Evolutionary conservation across 257 asterid species (phyloP), one percentile per base, ranked within the genome.

Genomic region (Cordia subcordata): DNA sequence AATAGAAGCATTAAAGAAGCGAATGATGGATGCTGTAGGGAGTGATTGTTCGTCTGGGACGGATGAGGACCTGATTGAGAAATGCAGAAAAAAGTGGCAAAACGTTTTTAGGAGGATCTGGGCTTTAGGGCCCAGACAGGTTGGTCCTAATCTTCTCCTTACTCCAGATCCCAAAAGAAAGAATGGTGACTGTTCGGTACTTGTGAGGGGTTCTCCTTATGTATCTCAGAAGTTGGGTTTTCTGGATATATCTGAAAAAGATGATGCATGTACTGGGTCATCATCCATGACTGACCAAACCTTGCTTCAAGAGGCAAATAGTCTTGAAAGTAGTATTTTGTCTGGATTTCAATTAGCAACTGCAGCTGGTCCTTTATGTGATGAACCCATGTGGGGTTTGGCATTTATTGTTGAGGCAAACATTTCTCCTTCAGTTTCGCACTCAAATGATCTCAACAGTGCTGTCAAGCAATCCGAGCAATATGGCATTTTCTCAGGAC

Each of bases 351-450:
- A 91, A 71, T 57, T 88, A 57, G 98, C 98, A 57, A 84, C 96
- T 46, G 81, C 90, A 23, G 73, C 98, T 39, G 98, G 98, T 61
- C 96, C 98, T 27, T 74, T 91, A 68, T 91, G 98, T 50, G 98
- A 91, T 51, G 98, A 91, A 68, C 96, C 98, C 1, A 76, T 85
- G 92, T 91, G 98, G 98, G 98, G 98, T 53, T 64, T 91, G 74
- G 96, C 88, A 0, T 88, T 91, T 67, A 51, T 70, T 13, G 51
- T 91, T 5, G 94, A 91, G 75, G 93, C 89, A 61, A 65, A 58
- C 51, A 27, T 85, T 57, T 74, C 80, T 61, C 82, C 88, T n/a
- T 18, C 62, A 4, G 75, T 61, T 55, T 72, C 40, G 46, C 82
- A 74, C 32, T 49, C 79, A 53, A 72, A 60, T 19, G 91, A 80